These are phyloP conservation scores for Diatrype stigma DNA, from an alignment of 2,329 filamentous ascomycete genomes.

Conservation along the genomic window DNA sequence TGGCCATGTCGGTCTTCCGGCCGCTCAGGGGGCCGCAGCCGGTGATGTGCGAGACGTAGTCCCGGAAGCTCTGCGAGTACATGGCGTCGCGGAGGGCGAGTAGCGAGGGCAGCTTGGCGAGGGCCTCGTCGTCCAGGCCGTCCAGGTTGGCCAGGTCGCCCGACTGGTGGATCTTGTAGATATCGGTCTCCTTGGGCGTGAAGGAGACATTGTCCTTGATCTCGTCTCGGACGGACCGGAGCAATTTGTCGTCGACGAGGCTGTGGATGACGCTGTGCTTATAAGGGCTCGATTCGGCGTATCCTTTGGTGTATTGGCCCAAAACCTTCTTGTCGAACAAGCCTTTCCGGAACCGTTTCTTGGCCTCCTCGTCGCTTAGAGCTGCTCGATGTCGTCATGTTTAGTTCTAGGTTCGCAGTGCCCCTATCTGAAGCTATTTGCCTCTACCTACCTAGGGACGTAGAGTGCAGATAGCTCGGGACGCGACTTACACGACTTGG, in stretches of 20 bases:
- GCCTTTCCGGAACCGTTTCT: constrained; percentile 58
- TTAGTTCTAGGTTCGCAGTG: constrained; percentile 8
- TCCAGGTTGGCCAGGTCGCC: constrained; percentile 96
- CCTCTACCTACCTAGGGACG: no score
- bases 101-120: constrained; percentile 84
- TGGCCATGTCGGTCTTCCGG: constrained; percentile 96
- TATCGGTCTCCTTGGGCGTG: constrained; percentile 97
- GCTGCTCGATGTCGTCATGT: constrained; percentile 28
- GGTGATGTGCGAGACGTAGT: constrained; percentile 84
- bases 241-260: constrained; percentile 74
- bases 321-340: constrained; percentile 61
- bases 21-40: constrained; percentile 83
- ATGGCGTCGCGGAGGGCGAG: constrained; percentile 88
- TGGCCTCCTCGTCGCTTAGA: constrained; percentile 45
- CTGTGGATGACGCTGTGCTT: constrained; percentile 86
- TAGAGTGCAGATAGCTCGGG: no score
- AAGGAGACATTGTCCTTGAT: constrained; percentile 89
- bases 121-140: constrained; percentile 80
- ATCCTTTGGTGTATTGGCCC: constrained; percentile 55
- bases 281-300: constrained; percentile 68
- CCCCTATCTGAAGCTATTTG: not conserved
- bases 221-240: constrained; percentile 83
- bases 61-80: constrained; percentile 84
- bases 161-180: constrained; percentile 99
- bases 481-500: constrained; percentile 36